A percentile compares a stretch with the other conserved stretches of the same genome.
Conservation (phyloP, 306 rosid species). For the Medicago ruthenica region DNA sequence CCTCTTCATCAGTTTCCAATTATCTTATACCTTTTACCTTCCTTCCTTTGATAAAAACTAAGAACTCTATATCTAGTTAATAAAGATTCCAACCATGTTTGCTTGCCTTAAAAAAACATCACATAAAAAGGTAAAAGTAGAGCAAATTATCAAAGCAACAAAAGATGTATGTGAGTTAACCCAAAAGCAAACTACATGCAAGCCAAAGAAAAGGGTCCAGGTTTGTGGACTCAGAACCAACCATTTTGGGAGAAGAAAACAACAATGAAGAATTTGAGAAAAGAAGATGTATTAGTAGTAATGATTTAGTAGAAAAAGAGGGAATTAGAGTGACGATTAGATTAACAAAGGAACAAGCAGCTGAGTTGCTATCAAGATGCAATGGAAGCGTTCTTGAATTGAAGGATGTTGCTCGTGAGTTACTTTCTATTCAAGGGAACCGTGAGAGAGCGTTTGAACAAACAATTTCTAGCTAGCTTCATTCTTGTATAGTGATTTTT, state of each 20-base stretch:
- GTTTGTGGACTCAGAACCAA: constrained; percentile 49
- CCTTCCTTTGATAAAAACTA: neutral
- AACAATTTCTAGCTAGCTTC: neutral
- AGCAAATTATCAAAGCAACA: neutral
- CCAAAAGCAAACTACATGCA: constrained; percentile 40
- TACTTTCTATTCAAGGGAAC: constrained; percentile 42
- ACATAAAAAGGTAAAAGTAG: constrained; percentile 29
- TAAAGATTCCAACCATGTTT: constrained; percentile 44
- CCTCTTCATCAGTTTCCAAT: neutral
- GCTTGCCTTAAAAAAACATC: constrained; percentile 34
- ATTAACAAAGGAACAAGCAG: constrained; percentile 80
- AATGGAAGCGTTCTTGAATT: constrained; percentile 64
- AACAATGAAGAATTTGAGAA: neutral
- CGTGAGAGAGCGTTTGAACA: constrained; percentile 32
- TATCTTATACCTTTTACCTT: neutral
- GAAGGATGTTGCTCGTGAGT: constrained; percentile 59
- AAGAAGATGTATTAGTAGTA: neutral
- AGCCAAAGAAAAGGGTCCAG: constrained; percentile 38
- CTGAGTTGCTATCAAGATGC: constrained; percentile 57
- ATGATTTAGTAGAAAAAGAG: constrained; percentile 22
- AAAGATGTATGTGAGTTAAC: constrained; percentile 48
- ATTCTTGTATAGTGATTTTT: neutral
- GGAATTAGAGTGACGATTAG: constrained; percentile 61
- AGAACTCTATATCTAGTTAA: neutral
- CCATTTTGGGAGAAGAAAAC: constrained; percentile 48